phyloP scores from a whole-genome alignment of 306 rosid species.

The Hippophae tibetana region DNA sequence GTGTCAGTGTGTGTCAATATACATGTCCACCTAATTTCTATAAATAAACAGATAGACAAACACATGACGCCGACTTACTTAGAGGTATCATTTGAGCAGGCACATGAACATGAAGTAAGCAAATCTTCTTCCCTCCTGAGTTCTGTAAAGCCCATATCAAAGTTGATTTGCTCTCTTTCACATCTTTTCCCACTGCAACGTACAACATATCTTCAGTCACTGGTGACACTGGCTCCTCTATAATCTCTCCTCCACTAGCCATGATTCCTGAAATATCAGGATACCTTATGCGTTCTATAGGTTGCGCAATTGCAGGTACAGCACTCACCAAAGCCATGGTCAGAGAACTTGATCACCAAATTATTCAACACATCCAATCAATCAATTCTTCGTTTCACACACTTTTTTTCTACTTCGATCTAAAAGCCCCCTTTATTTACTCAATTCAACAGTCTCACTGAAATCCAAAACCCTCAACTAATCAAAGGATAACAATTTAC shows the following conservation, averaged over 20 bases:
- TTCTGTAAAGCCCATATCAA: constrained; percentile 61
- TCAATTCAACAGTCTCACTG: too few relatives aligned
- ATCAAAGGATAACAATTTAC: not conserved
- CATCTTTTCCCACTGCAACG: constrained; percentile 62
- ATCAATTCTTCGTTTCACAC: not conserved
- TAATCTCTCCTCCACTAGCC: constrained; percentile 33
- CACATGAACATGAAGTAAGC: constrained; percentile 52
- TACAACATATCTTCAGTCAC: constrained; percentile 33
- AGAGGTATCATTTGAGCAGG: constrained; percentile 65
- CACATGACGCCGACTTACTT: constrained; percentile 38
- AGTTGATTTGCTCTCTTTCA: constrained; percentile 50
- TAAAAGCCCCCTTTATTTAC: too few relatives aligned
- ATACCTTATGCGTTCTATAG: constrained; percentile 26
- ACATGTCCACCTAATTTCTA: too few relatives aligned
- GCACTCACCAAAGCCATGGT: constrained; percentile 52
- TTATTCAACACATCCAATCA: not conserved
- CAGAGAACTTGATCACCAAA: not conserved
- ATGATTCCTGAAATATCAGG: constrained; percentile 28
- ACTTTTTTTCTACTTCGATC: not conserved
- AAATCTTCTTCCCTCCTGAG: constrained; percentile 65
- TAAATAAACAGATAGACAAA: too few relatives aligned
- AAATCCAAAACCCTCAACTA: too few relatives aligned
- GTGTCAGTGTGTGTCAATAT: too few relatives aligned
- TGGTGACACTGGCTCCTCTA: constrained; percentile 27
- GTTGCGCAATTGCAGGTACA: constrained; percentile 25